Evolutionary conservation across 2,329 filamentous ascomycete species (phyloP), one percentile per base, ranked within the genome.

Genomic region (Beauveria varroae): DNA sequence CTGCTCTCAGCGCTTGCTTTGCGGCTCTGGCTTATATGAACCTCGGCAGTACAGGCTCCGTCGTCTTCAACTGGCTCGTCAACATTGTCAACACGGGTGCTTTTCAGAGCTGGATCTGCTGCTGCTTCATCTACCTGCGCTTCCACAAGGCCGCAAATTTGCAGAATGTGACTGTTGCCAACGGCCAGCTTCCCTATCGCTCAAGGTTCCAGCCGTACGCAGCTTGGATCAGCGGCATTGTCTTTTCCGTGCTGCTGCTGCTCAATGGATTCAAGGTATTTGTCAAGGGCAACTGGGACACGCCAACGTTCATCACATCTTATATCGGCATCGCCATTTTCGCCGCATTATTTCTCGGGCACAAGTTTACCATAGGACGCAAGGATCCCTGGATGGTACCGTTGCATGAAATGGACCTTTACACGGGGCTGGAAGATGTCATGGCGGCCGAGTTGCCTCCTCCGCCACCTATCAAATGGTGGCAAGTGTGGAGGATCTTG

Each of bases 271-370:
- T 88, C 68, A 79, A 81, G 43, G 82, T 85, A 3, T 89, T 89
- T 69, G 86, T 84, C 71, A 80, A 82, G 0, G 75, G 76, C 4
- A 76, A 83, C 20, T 88, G 82, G 79, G 79, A 77, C 12, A 77
- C 78, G 0, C 76, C 75, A 22, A 77, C 72, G 54, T 89, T 89
- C 67, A 74, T 88, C 28, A 86, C 85, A 0, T 79, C 83, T 0
- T 89, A 89, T 66, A 79, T 87, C n/a, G 85, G 85, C 9, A 82
- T 88, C 54, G 84, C 84, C 0, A 79, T 86, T 20, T 88, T 88
- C 68, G 66, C 82, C 14, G 62, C 73, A 3, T 76, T 87, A 54
- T n/a, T 71, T 79, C 46, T 74, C 73, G 63, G 71, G 72, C 54
- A 73, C 74, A 71, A 58, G 24, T 60, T 64, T 22, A 65, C 61